Conservation (phyloP, 257 asterid species). For the Ilex asprella region DNA sequence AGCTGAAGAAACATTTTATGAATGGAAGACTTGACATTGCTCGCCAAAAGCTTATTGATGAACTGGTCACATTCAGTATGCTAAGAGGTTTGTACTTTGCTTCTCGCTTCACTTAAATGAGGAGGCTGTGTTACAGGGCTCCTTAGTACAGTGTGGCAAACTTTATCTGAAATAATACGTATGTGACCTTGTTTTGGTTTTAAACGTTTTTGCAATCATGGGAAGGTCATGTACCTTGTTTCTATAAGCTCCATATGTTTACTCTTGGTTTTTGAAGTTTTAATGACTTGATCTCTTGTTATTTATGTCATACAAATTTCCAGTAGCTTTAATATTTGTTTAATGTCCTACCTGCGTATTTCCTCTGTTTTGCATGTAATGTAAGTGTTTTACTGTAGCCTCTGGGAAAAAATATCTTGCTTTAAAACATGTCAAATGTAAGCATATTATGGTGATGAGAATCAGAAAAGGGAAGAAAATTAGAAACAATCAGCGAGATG, state of each 20-base stretch:
- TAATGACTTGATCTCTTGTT: too few species aligned
- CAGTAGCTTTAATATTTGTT: too few species aligned
- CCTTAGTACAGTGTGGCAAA: background rate
- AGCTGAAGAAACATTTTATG: slow-evolving; percentile 88
- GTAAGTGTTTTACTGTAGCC: too few species aligned
- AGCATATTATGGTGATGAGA: background rate
- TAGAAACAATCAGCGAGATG: background rate
- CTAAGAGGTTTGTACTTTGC: slow-evolving; percentile 67
- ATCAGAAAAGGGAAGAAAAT: background rate
- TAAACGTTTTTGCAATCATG: background rate
- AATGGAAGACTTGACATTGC: slow-evolving; percentile 79
- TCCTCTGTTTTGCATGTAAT: too few species aligned
- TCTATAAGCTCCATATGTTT: too few species aligned
- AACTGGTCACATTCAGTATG: slow-evolving; percentile 71
- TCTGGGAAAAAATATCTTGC: too few species aligned
- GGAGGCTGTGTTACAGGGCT: background rate
- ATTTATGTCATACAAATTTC: too few species aligned
- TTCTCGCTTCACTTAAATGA: slow-evolving; percentile 8
- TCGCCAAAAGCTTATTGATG: slow-evolving; percentile 95
- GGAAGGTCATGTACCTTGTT: background rate
- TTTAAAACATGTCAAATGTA: too few species aligned
- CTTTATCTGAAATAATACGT: background rate
- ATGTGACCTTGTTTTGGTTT: background rate
- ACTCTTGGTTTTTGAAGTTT: too few species aligned
- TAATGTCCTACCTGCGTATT: too few species aligned